These are phyloP conservation scores for Mimosa bimucronata DNA, from an alignment of 306 rosid species.

Conservation along the genomic window DNA sequence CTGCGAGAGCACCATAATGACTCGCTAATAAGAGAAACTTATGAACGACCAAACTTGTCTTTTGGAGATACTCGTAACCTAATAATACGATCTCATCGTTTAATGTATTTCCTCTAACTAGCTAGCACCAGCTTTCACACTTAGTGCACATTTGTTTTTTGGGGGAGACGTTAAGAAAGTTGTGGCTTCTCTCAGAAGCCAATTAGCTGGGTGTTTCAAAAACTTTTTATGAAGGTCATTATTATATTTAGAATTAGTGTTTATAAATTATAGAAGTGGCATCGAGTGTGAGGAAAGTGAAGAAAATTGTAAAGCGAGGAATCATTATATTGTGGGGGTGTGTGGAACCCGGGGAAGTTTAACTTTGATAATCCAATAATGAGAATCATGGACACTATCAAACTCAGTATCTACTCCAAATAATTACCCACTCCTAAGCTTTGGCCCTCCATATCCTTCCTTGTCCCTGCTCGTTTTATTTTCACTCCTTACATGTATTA, in stretches of 20 bases:
- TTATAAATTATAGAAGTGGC: not conserved
- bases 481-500: constrained; percentile 37
- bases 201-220: constrained; percentile 32
- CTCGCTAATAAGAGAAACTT: not conserved
- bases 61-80: not conserved
- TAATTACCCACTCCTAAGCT: constrained; percentile 68
- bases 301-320: constrained; percentile 58
- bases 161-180: constrained; percentile 5
- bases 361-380: constrained; percentile 73
- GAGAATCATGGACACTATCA: constrained; percentile 72
- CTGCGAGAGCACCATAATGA: not conserved
- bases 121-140: no score
- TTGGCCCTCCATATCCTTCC: constrained; percentile 50
- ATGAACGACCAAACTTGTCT: not conserved
- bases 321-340: constrained; percentile 44
- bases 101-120: not conserved
- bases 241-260: constrained; percentile 12
- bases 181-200: constrained; percentile 44
- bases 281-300: constrained; percentile 44
- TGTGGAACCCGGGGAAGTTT: constrained; percentile 66
- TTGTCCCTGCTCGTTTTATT: constrained; percentile 60
- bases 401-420: constrained; percentile 77
- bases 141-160: not conserved
- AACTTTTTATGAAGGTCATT: constrained; percentile 38
- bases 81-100: not conserved